Percentiles rank a stretch among this genome's conserved stretches.
Conservation (phyloP, 2,329 filamentous ascomycete species). For the Fusarium temperatum region DNA sequence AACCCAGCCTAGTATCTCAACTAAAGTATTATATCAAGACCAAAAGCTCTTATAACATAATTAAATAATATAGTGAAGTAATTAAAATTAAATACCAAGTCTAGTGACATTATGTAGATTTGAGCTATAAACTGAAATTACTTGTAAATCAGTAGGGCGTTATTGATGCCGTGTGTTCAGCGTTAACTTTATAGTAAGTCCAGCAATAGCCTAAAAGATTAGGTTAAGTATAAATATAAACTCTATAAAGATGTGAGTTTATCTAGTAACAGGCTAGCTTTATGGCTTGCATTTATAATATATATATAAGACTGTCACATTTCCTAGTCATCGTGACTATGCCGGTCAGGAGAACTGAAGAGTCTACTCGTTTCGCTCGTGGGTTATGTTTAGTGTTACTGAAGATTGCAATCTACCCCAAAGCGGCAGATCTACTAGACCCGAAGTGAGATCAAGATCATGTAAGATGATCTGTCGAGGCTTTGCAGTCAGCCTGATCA, state of each 20-base stretch:
- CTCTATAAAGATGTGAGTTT: accelerated
- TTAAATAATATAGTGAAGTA: too few relatives aligned
- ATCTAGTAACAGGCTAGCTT: accelerated
- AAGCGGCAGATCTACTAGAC: too few relatives aligned
- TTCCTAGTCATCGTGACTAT: accelerated
- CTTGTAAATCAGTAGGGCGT: too few relatives aligned
- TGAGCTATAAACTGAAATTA: accelerated
- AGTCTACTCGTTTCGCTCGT: background rate
- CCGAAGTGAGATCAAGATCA: background rate
- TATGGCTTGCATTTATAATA: accelerated
- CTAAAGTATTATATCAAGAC: background rate
- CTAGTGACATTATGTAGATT: too few relatives aligned
- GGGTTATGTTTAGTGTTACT: background rate
- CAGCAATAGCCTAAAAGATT: accelerated
- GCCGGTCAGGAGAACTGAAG: background rate
- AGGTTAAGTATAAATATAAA: too few relatives aligned
- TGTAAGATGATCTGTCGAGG: background rate
- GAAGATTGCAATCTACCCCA: accelerated
- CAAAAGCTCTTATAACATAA: too few relatives aligned
- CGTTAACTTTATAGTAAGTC: too few relatives aligned
- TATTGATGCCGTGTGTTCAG: too few relatives aligned
- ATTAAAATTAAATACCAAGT: too few relatives aligned
- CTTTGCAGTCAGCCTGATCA: background rate
- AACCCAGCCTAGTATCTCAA: accelerated
- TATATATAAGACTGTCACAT: background rate